phyloP scores from a whole-genome alignment of 257 asterid species.

The Solanum paucissectum region DNA sequence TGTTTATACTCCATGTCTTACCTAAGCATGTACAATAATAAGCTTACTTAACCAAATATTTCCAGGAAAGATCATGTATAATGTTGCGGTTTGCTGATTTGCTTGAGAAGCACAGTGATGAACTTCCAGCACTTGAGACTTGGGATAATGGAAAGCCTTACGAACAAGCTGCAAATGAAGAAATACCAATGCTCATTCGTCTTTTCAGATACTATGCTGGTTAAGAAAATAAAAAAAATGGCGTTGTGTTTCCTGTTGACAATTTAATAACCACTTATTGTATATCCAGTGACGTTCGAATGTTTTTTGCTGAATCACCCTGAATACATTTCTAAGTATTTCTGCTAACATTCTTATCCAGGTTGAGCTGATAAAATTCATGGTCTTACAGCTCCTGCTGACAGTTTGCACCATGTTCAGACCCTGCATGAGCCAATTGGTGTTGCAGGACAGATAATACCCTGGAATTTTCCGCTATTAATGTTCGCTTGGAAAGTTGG shows the following conservation, averaged over 20 bases:
- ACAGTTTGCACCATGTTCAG: conserved; percentile 52
- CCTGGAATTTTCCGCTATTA: conserved; percentile 67
- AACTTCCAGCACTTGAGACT: conserved; percentile 61
- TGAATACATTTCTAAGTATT: not conserved
- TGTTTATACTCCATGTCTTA: not conserved
- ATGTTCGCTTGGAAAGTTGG: conserved; percentile 73
- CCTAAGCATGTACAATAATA: not conserved
- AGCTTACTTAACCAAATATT: not conserved
- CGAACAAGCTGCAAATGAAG: conserved; percentile 45
- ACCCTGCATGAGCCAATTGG: conserved; percentile 68
- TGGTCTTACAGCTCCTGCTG: conserved; percentile 67
- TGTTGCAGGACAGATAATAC: conserved; percentile 70
- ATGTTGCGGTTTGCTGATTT: conserved; percentile 52
- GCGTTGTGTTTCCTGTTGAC: not conserved
- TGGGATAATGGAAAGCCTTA: conserved; percentile 69
- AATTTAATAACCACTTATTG: not conserved
- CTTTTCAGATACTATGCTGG: conserved; percentile 64
- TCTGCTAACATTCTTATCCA: not conserved
- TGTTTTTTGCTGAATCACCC: not conserved
- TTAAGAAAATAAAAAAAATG: not conserved
- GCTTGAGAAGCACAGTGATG: conserved; percentile 42
- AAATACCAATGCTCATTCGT: conserved; percentile 43
- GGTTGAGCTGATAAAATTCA: conserved; percentile 79
- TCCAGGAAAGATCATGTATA: conserved; percentile 47
- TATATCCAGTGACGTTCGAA: not conserved